Evolutionary conservation across 129 eudicot genomes (phyloP).

Genomic region (Chrysanthemum makinoi): DNA sequence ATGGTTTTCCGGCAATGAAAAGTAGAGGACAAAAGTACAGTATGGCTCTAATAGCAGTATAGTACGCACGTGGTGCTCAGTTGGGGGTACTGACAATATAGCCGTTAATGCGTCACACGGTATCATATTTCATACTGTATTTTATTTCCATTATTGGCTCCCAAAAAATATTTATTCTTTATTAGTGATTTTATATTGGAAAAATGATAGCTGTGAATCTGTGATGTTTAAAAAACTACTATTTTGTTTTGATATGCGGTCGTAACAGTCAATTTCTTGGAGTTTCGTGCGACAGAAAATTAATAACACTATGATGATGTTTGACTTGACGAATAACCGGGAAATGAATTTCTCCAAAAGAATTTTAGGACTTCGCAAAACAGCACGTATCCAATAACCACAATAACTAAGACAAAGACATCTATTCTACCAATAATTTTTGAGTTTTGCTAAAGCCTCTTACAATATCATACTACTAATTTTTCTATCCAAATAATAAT

Average conservation of each 20-base stretch:
- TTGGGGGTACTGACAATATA: constrained; percentile 39
- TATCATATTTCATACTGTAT: not conserved
- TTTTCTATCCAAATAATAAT: no score
- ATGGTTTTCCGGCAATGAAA: constrained; percentile 30
- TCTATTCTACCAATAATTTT: no score
- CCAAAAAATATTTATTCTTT: not conserved
- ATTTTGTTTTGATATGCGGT: constrained; percentile 10
- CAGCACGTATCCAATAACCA: no score
- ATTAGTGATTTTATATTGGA: not conserved
- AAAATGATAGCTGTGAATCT: constrained; percentile 16
- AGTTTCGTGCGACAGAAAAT: not conserved
- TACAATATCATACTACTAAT: no score
- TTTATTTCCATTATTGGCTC: constrained; percentile 5
- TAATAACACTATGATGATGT: no score
- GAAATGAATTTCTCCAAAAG: no score
- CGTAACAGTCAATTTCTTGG: constrained; percentile 5
- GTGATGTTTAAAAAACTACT: constrained; percentile 1
- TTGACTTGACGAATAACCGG: no score
- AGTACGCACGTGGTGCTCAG: constrained; percentile 35
- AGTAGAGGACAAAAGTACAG: not conserved
- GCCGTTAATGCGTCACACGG: constrained; percentile 49
- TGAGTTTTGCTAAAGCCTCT: no score
- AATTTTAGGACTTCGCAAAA: no score
- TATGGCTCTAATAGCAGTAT: not conserved
- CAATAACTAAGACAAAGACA: no score